Base-by-base conservation (phyloP, 1,284 basidiomycete species). In the Fomes fomentarius region DNA sequence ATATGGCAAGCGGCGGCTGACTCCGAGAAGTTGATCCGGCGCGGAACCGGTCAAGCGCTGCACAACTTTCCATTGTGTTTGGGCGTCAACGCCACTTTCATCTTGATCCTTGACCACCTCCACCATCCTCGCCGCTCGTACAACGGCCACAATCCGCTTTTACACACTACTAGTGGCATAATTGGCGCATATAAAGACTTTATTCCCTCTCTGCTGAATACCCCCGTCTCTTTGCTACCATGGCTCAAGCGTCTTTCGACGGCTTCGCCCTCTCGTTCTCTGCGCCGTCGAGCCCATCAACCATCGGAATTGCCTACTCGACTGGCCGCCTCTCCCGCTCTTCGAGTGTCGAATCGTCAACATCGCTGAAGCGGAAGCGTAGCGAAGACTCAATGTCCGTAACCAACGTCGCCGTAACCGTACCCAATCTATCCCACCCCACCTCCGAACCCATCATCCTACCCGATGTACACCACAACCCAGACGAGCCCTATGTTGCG, bases 301-400 rank as follows among this genome's bases (percentile, higher is more conserved):
- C 46, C 42, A 52, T 54, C 49, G 52, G 38, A 21, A 37, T 58
- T 30, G 4, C 41, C 15, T 54, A 54, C 42, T 47, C 55, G 3
- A 17, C 39, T 4, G 22, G 39, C 19, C 40, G 50, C 0, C 50
- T 52, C 31, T 56, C 55, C 31, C 41, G 50, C 21, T 43, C 47
- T 3, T 21, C 31, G 22, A 53, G 50, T 31, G 14, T 40, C 4
- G 21, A 34, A 9, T 46, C 39, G 1, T 11, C 44, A 8, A 51
- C 28, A 6, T 44, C 54, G 30, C 39, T 58, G 3, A 63, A 63
- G 48, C 60, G 62, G 44, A 60, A 62, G 49, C 50, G 62, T n/a
- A 57, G 52, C 45, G 52, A 57, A 10, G 49, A 38, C 3, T 42
- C 54, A 9, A 40, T 52, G 50, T 31, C 39, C 15, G 39, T 53